These are phyloP conservation scores for Suillus occidentalis DNA, from an alignment of 768 basidiomycete genomes.

Conservation along the genomic window DNA sequence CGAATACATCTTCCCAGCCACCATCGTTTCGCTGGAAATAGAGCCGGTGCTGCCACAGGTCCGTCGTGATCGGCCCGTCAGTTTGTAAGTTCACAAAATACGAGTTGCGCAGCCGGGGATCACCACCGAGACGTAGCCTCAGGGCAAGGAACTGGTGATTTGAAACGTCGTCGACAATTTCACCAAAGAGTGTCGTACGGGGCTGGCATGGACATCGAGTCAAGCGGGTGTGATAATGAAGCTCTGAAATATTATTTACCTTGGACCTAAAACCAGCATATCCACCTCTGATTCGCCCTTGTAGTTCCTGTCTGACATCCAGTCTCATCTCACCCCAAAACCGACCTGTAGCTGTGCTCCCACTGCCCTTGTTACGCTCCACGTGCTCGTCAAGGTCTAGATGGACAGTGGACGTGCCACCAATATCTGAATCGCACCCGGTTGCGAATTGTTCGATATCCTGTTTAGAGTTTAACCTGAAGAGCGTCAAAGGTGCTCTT, in stretches of 20 bases:
- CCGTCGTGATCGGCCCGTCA: conserved; percentile 73
- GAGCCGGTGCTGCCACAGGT: conserved; percentile 95
- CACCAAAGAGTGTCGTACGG: conserved; percentile 84
- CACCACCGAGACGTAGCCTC: conserved; percentile 75
- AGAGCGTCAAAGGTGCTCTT: conserved; percentile 63
- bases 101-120: conserved; percentile 73
- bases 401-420: conserved; percentile 77
- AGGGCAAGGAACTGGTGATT: conserved; percentile 79
- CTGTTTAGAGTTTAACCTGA: conserved; percentile 57
- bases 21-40: conserved; percentile 67
- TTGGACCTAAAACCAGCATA: conserved; percentile 92
- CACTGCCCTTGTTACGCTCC: conserved; percentile 44
- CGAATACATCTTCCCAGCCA: conserved; percentile 81
- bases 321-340: conserved; percentile 84
- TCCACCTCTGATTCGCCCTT: conserved; percentile 73
- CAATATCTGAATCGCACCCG: conserved; percentile 89
- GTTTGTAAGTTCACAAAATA: conserved; percentile 96
- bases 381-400: conserved; percentile 65
- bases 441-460: conserved; percentile 66
- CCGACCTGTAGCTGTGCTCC: conserved; percentile 53
- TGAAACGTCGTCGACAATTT: conserved; percentile 81
- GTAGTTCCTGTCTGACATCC: conserved; percentile 63
- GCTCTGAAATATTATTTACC: conserved; percentile 38
- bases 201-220: conserved; percentile 40
- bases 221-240: background rate